Conservation (phyloP, 1,284 basidiomycete genomes). For the Golubevia sp. region DNA sequence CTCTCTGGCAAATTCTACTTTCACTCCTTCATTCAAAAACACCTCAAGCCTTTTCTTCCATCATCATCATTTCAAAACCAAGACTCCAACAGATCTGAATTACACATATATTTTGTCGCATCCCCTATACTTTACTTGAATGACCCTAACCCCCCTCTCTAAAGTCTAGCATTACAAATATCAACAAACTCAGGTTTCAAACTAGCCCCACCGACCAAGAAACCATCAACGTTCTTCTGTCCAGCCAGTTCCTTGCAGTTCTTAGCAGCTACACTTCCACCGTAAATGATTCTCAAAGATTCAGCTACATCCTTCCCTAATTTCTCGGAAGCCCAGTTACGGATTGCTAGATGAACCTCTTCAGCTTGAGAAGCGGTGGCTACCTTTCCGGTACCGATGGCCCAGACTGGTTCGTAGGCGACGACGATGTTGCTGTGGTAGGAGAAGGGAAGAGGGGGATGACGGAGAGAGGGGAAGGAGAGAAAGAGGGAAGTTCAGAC, state of each 20-base stretch:
- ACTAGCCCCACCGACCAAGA: conserved; percentile 96
- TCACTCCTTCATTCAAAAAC: no score
- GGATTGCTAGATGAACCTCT: conserved; percentile 84
- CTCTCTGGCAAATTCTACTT: no score
- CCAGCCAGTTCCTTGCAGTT: conserved; percentile 74
- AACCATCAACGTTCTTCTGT: conserved; percentile 91
- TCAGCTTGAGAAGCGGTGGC: conserved; percentile 79
- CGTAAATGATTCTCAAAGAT: conserved; percentile 86
- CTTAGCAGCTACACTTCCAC: conserved; percentile 84
- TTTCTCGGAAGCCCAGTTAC: conserved; percentile 73
- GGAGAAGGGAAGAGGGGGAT: background rate
- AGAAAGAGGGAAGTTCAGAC: no score
- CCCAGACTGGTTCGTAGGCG: conserved; percentile 86
- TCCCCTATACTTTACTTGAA: no score
- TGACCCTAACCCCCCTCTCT: no score
- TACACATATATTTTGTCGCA: no score
- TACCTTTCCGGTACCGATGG: conserved; percentile 96
- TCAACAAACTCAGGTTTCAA: conserved; percentile 84
- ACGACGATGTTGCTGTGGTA: conserved; percentile 74
- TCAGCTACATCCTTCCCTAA: conserved; percentile 77
- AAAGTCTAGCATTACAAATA: conserved; percentile 78
- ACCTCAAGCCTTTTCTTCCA: no score
- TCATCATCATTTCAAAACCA: no score
- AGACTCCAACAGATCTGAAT: no score
- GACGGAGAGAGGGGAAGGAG: background rate